These are phyloP conservation scores for Ceratocystis alfenasii DNA, from an alignment of 2,329 filamentous ascomycete species.

Conservation along the genomic window DNA sequence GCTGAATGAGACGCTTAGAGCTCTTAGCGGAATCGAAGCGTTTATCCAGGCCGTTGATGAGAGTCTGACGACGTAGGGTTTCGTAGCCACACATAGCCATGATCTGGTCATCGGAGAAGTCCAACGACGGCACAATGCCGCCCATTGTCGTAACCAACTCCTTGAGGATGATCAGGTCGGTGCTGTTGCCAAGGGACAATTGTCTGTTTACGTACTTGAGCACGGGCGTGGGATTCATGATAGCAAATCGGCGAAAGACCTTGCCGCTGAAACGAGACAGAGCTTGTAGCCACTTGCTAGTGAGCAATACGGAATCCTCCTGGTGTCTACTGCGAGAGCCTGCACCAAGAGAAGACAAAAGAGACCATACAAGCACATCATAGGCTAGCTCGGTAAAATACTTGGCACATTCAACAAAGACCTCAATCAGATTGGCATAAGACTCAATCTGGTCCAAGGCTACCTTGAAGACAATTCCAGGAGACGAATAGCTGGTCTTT, in stretches of 20 bases:
- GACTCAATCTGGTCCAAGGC: constrained; percentile 84
- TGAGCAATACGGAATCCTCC: constrained; percentile 54
- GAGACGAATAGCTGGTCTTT: constrained; percentile 83
- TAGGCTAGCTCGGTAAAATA: constrained; percentile 91
- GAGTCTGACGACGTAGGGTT: constrained; percentile 63
- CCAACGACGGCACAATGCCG: constrained; percentile 73
- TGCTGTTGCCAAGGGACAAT: constrained; percentile 69
- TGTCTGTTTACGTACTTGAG: constrained; percentile 84
- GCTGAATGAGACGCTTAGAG: constrained; percentile 66
- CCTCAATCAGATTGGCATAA: constrained; percentile 89
- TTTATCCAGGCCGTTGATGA: constrained; percentile 69
- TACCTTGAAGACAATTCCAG: constrained; percentile 80
- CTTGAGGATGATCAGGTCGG: constrained; percentile 80
- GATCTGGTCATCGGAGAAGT: constrained; percentile 80
- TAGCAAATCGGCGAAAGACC: constrained; percentile 73
- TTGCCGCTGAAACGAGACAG: constrained; percentile 83
- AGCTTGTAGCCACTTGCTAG: constrained; percentile 84
- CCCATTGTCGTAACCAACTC: constrained; percentile 89
- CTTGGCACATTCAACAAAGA: constrained; percentile 84
- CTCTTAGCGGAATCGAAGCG: constrained; percentile 64
- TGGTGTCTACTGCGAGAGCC: constrained; percentile 52
- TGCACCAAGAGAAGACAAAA: constrained; percentile 60
- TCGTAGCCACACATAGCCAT: constrained; percentile 80
- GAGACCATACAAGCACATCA: constrained; percentile 84
- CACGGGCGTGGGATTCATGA: constrained; percentile 73